A percentile compares a stretch with the other conserved stretches of the same genome.
phyloP scores from a whole-genome alignment of 306 rosid genomes.

The Gleditsia sinensis region DNA sequence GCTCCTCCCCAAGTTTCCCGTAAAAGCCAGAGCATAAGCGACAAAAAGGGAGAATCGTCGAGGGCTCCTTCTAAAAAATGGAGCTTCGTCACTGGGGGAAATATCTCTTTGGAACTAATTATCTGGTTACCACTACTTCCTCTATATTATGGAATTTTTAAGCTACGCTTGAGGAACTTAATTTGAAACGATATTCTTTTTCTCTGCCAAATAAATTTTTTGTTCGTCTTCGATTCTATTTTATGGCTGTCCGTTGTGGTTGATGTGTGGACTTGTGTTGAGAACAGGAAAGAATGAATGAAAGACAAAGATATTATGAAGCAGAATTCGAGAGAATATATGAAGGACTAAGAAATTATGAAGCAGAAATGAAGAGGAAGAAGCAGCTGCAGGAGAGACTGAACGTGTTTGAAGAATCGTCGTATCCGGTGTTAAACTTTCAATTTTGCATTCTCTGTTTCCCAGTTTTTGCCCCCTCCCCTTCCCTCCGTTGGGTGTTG shows the following conservation, averaged over 20 bases:
- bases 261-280: slow-evolving; percentile 19
- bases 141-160: background rate
- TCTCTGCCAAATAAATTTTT: background rate
- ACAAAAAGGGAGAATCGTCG: background rate
- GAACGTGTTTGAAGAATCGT: slow-evolving; percentile 64
- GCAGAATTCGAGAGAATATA: slow-evolving; percentile 76
- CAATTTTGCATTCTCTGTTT: background rate
- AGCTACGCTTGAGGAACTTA: background rate
- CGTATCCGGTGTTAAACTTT: slow-evolving; percentile 19
- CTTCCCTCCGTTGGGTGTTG: too few relatives aligned
- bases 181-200: slow-evolving; percentile 19
- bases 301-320: slow-evolving; percentile 64
- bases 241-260: background rate
- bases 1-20: slow-evolving; percentile 1
- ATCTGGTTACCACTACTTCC: slow-evolving; percentile 54
- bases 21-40: too few relatives aligned
- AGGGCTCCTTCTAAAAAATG: slow-evolving; percentile 50
- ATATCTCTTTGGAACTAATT: slow-evolving; percentile 64
- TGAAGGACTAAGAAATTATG: slow-evolving; percentile 65
- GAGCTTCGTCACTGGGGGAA: slow-evolving; percentile 90
- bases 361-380: slow-evolving; percentile 64
- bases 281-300: slow-evolving; percentile 75
- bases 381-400: slow-evolving; percentile 57
- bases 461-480: too few relatives aligned
- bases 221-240: background rate